phyloP scores from a whole-genome alignment of 306 rosid genomes.

The Prunus armeniaca region DNA sequence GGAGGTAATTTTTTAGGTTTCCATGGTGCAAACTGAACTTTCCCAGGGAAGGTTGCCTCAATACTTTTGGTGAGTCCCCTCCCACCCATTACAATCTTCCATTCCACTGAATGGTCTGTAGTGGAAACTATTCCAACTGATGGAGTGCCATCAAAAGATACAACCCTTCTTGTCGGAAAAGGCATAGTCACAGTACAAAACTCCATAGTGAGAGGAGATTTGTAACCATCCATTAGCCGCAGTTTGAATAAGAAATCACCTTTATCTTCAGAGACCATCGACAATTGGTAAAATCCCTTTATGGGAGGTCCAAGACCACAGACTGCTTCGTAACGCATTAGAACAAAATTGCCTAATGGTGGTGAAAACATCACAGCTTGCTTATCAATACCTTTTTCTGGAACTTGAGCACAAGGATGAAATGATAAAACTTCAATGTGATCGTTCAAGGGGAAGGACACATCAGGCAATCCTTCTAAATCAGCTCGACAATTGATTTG shows the following conservation, averaged over 20 bases:
- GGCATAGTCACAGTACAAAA: slow-evolving; percentile 86
- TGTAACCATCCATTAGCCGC: slow-evolving; percentile 87
- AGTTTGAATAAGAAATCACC: slow-evolving; percentile 95
- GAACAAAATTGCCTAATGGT: slow-evolving; percentile 86
- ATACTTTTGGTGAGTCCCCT: slow-evolving; percentile 81
- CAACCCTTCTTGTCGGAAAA: slow-evolving; percentile 80
- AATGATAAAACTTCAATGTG: slow-evolving; percentile 68
- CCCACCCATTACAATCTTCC: slow-evolving; percentile 84
- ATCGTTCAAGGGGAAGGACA: slow-evolving; percentile 73
- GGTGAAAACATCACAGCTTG: slow-evolving; percentile 92
- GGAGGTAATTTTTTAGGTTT: slow-evolving; percentile 47
- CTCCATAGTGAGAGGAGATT: slow-evolving; percentile 83
- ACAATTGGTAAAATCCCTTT: slow-evolving; percentile 88
- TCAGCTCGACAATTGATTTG: slow-evolving; percentile 93
- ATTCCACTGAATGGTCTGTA: slow-evolving; percentile 88
- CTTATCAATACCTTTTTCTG: slow-evolving; percentile 81
- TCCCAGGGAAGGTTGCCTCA: slow-evolving; percentile 97
- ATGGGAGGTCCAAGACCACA: slow-evolving; percentile 78
- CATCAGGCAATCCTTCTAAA: slow-evolving; percentile 92
- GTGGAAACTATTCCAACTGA: slow-evolving; percentile 83
- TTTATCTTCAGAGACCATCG: slow-evolving; percentile 96
- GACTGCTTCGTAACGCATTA: slow-evolving; percentile 77
- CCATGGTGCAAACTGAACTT: slow-evolving; percentile 89
- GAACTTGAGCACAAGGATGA: slow-evolving; percentile 86
- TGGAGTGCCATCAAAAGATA: slow-evolving; percentile 93